Conservation (phyloP, 2,329 filamentous ascomycete species). For the Calonectria naviculata region DNA sequence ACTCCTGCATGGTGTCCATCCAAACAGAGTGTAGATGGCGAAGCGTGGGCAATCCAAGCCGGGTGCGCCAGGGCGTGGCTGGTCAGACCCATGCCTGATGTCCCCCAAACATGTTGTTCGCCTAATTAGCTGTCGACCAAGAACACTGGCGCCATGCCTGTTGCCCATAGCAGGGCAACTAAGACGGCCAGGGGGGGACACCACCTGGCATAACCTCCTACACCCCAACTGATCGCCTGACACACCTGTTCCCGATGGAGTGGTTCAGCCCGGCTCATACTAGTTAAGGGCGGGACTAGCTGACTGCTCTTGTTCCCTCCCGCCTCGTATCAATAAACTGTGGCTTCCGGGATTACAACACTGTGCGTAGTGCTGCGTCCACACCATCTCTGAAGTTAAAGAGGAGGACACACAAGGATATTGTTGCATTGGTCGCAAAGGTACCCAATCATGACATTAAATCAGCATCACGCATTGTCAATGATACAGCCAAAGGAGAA, state of each 20-base stretch:
- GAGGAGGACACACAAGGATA: neutral
- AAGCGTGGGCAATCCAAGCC: neutral
- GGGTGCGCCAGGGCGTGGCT: conserved; percentile 16
- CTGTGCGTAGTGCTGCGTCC: neutral
- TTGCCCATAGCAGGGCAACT: neutral
- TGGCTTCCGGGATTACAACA: conserved; percentile 5
- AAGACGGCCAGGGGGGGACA: conserved; percentile 9
- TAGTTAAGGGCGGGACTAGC: conserved; percentile 19
- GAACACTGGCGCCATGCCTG: conserved; percentile 9
- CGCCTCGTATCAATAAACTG: conserved; percentile 17
- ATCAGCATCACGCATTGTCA: neutral
- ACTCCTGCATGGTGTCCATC: conserved; percentile 7
- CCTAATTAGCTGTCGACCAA: conserved; percentile 15
- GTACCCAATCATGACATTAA: neutral
- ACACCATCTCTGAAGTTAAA: conserved; percentile 1
- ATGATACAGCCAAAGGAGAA: neutral
- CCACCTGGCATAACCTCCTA: conserved; percentile 6
- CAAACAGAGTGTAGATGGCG: neutral
- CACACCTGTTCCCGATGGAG: conserved; percentile 36
- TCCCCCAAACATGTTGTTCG: conserved; percentile 9
- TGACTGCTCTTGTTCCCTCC: conserved; percentile 14
- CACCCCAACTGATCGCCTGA: conserved; percentile 27
- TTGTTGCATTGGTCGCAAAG: conserved; percentile 1
- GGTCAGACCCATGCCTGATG: conserved; percentile 10
- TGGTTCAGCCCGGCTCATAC: conserved; percentile 36